Conservation (phyloP, 2,329 filamentous ascomycete species). For the Calonectria crousiana region DNA sequence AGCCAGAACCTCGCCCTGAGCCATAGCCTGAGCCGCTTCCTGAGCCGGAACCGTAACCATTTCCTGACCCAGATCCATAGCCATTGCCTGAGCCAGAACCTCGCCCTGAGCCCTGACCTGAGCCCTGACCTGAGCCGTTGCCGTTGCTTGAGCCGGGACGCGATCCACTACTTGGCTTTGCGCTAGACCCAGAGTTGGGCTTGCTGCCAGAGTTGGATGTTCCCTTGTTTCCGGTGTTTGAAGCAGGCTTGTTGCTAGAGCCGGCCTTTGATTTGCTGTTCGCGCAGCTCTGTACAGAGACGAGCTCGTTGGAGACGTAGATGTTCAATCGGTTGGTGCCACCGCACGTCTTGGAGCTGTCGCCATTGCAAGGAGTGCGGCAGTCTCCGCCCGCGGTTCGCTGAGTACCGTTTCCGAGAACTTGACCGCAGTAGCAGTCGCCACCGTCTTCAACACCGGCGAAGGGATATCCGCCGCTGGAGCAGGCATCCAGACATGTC, state of each 20-base stretch:
- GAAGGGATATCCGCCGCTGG: slow-evolving; percentile 58
- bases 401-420: slow-evolving; percentile 62
- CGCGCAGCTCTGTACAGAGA: slow-evolving; percentile 62
- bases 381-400: slow-evolving; percentile 56
- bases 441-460: slow-evolving; percentile 62
- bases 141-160: not conserved
- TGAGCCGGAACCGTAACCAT: not conserved
- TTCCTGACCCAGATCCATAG: not conserved
- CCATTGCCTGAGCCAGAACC: not conserved
- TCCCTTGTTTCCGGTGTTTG: not conserved
- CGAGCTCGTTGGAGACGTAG: slow-evolving; percentile 62
- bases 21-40: not conserved
- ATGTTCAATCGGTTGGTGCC: slow-evolving; percentile 57
- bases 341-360: slow-evolving; percentile 57
- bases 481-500: slow-evolving; percentile 58
- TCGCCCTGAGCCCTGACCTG: not conserved
- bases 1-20: not conserved
- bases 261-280: not conserved
- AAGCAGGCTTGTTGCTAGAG: not conserved
- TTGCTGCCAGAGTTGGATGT: not conserved
- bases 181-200: not conserved
- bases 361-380: slow-evolving; percentile 64
- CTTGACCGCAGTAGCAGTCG: slow-evolving; percentile 65
- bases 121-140: not conserved
- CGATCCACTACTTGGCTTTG: not conserved